Conservation (phyloP, 2,329 filamentous ascomycete genomes). For the Colletotrichum filicis region DNA sequence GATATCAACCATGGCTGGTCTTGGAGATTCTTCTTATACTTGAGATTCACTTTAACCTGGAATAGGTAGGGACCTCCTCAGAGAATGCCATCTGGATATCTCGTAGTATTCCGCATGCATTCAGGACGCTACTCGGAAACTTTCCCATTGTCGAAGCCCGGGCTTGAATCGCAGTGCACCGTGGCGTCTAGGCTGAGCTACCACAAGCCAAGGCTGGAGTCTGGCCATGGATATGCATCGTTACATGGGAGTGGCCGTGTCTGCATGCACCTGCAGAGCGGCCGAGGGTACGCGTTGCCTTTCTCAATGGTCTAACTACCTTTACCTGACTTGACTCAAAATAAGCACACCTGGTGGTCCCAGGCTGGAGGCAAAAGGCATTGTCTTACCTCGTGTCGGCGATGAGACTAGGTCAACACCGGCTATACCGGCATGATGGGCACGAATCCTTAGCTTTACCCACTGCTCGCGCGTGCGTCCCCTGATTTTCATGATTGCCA, state of each 20-base stretch:
- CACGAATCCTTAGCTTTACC: background rate
- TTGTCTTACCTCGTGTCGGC: slow-evolving; percentile 16
- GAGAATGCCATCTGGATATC: background rate
- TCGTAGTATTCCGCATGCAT: slow-evolving; percentile 6
- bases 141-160: slow-evolving; percentile 7
- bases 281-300: background rate
- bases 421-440: background rate
- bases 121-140: slow-evolving; percentile 11
- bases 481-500: background rate
- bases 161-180: background rate
- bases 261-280: slow-evolving; percentile 5
- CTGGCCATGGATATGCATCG: background rate
- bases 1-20: background rate
- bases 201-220: slow-evolving; percentile 3
- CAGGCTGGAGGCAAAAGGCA: slow-evolving; percentile 3
- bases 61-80: background rate
- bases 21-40: slow-evolving; percentile 32
- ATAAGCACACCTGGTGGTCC: background rate
- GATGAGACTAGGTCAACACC: background rate
- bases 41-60: background rate
- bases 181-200: slow-evolving; percentile 18
- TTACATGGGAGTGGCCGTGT: background rate
- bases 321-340: background rate
- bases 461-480: background rate
- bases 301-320: background rate